phyloP scores from a whole-genome alignment of 257 asterid species.

The Rubia yunnanensis region DNA sequence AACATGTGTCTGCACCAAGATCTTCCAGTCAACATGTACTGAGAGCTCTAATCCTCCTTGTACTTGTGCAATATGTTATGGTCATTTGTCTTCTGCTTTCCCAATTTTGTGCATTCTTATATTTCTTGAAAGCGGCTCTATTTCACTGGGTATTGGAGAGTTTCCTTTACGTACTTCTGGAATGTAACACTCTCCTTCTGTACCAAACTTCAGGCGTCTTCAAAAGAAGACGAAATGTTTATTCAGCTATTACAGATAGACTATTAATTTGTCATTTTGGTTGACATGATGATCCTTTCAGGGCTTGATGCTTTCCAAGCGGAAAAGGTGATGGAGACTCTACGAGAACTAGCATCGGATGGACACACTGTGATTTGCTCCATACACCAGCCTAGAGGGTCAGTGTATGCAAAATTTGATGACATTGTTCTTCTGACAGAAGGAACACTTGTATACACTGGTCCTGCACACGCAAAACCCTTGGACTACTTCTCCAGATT shows the following conservation, averaged over 20 bases:
- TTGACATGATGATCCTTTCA: conserved; percentile 33
- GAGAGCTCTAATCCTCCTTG: not conserved
- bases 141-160: not conserved
- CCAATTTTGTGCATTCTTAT: not conserved
- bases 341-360: conserved; percentile 79
- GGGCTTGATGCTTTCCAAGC: conserved; percentile 99
- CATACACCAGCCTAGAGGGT: conserved; percentile 98
- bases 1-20: not conserved
- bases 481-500: conserved; percentile 69
- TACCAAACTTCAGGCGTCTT: not conserved
- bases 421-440: conserved; percentile 83
- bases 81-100: not conserved
- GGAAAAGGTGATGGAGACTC: conserved; percentile 94
- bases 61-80: not conserved
- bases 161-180: not conserved
- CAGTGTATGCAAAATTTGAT: conserved; percentile 89
- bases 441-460: conserved; percentile 86
- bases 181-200: not conserved
- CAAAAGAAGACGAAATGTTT: not conserved
- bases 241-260: not conserved
- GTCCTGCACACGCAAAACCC: conserved; percentile 76
- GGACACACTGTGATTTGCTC: conserved; percentile 98
- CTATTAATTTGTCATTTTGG: conserved; percentile 2
- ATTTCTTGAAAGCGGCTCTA: not conserved
- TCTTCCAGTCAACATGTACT: not conserved